These are phyloP conservation scores for Lyophyllum semitale DNA, from an alignment of 768 basidiomycete genomes.

Conservation along the genomic window DNA sequence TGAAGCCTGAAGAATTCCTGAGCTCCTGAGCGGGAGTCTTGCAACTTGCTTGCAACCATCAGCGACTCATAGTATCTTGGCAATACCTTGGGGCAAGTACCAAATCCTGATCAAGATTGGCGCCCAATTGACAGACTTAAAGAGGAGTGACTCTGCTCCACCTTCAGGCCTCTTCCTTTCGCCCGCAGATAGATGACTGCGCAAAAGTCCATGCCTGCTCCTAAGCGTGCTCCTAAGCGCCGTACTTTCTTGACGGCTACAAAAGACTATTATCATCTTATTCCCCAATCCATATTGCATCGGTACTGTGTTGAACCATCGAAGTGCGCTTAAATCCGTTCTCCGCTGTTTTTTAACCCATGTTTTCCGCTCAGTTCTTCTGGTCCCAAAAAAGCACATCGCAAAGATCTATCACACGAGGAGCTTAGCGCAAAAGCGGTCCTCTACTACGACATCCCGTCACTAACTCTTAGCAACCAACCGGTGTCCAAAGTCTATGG, in stretches of 20 bases:
- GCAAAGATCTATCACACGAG: conserved; percentile 2
- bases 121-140: too few relatives aligned
- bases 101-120: too few relatives aligned
- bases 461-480: conserved; percentile 9
- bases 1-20: too few relatives aligned
- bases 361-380: not conserved
- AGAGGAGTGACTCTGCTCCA: too few relatives aligned
- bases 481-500: conserved; percentile 20
- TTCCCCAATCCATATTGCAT: conserved; percentile 20
- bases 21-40: too few relatives aligned
- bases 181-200: not conserved
- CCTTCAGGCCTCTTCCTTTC: too few relatives aligned
- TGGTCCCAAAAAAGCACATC: not conserved
- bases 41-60: too few relatives aligned
- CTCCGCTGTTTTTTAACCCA: not conserved
- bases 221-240: not conserved
- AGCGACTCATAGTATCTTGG: too few relatives aligned
- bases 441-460: conserved; percentile 16
- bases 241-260: not conserved
- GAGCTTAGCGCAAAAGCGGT: conserved; percentile 17
- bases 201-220: not conserved
- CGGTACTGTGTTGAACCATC: conserved; percentile 15
- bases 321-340: conserved; percentile 2
- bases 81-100: too few relatives aligned
- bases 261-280: conserved; percentile 38